Percentiles rank a stretch among this genome's conserved stretches.
These are phyloP conservation scores for Sporisorium graminicola DNA, from an alignment of 1,284 basidiomycete genomes.

Conservation along the genomic window DNA sequence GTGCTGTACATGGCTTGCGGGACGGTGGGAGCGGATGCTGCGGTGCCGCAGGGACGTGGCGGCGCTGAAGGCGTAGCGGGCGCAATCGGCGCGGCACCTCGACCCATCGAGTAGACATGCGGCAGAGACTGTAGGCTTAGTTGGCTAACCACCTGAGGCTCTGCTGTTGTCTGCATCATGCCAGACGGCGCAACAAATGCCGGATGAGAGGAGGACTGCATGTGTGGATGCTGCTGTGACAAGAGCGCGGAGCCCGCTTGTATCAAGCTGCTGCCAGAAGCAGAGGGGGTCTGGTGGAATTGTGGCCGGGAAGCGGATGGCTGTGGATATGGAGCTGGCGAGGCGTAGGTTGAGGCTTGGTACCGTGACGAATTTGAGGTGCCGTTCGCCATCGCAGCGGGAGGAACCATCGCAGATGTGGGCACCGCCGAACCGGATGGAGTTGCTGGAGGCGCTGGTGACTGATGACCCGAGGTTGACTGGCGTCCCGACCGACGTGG, in stretches of 20 bases:
- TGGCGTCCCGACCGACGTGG: constrained; percentile 46
- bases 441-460: constrained; percentile 23
- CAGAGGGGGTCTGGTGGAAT: constrained; percentile 26
- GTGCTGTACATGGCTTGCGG: constrained; percentile 83
- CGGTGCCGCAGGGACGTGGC: constrained; percentile 33
- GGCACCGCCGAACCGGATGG: constrained; percentile 15
- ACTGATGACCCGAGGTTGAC: constrained; percentile 36
- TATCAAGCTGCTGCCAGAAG: constrained; percentile 22
- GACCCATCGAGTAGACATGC: constrained; percentile 22
- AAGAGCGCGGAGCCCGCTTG: constrained; percentile 21
- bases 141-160: constrained; percentile 16
- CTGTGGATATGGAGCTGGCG: constrained; percentile 17
- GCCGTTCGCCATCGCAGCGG: constrained; percentile 35
- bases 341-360: constrained; percentile 25
- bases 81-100: constrained; percentile 30
- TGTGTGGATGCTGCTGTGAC: constrained; percentile 25
- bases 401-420: constrained; percentile 13
- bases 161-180: constrained; percentile 7
- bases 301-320: constrained; percentile 6
- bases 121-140: constrained; percentile 27
- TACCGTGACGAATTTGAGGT: constrained; percentile 27
- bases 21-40: constrained; percentile 30
- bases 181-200: constrained; percentile 8
- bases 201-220: constrained; percentile 9
- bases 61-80: constrained; percentile 38